Conservation (phyloP, 306 rosid species). For the Acacia confusa region DNA sequence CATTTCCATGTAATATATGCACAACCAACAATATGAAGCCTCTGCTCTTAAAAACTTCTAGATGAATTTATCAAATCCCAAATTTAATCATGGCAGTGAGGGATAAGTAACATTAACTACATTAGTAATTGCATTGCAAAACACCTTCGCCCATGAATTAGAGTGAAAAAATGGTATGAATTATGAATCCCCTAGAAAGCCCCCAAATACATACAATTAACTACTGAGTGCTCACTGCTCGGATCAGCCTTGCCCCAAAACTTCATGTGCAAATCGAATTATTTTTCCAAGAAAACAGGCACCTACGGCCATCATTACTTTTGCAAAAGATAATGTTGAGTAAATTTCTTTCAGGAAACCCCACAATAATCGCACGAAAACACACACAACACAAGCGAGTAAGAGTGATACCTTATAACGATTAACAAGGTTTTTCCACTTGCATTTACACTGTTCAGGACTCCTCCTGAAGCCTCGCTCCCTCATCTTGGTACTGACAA, state of each 20-base stretch:
- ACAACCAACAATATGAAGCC: neutral
- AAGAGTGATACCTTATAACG: slow-evolving; percentile 73
- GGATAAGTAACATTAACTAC: neutral
- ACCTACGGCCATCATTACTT: neutral
- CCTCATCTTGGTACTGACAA: slow-evolving; percentile 65
- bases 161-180: neutral
- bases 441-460: slow-evolving; percentile 94
- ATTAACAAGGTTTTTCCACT: slow-evolving; percentile 92
- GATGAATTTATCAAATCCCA: neutral
- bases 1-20: slow-evolving; percentile 11
- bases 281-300: neutral
- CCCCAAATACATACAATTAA: slow-evolving; percentile 1
- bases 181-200: neutral
- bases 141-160: neutral
- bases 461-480: slow-evolving; percentile 68
- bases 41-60: neutral
- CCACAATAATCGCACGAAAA: neutral
- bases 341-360: neutral
- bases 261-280: neutral
- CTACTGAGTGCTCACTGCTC: neutral
- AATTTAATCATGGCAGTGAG: neutral
- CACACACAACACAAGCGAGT: neutral
- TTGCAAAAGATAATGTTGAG: neutral
- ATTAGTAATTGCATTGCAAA: neutral
- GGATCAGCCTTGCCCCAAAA: neutral